phyloP scores from a whole-genome alignment of 805 yeast genomes.

The Metschnikowia kunwiensis region DNA sequence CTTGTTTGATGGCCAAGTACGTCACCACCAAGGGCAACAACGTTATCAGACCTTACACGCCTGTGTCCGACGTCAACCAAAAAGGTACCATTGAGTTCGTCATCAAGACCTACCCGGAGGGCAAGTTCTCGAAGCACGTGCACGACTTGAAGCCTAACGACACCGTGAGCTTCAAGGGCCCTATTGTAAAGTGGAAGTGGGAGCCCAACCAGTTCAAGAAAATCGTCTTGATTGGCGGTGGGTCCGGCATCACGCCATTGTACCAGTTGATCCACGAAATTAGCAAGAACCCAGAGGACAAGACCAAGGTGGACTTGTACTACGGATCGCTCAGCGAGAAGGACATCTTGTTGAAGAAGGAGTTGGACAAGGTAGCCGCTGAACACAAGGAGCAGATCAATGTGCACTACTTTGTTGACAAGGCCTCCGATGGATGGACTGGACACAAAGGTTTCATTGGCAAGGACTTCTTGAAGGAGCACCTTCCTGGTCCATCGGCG shows the following conservation, averaged over 20 bases:
- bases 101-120: slow-evolving; percentile 79
- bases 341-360: slow-evolving; percentile 80
- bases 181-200: slow-evolving; percentile 89
- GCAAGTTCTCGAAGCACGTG: slow-evolving; percentile 78
- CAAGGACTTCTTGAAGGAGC: slow-evolving; percentile 62
- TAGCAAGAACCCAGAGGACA: slow-evolving; percentile 76
- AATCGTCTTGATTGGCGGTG: slow-evolving; percentile 88
- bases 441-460: slow-evolving; percentile 75
- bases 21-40: slow-evolving; percentile 79
- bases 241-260: slow-evolving; percentile 95
- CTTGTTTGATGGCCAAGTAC: slow-evolving; percentile 75
- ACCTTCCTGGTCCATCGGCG: slow-evolving; percentile 61
- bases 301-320: slow-evolving; percentile 78
- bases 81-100: slow-evolving; percentile 77
- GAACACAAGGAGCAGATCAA: slow-evolving; percentile 75
- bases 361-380: slow-evolving; percentile 65
- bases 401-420: slow-evolving; percentile 77
- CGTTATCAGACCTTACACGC: slow-evolving; percentile 89
- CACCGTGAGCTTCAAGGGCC: slow-evolving; percentile 89
- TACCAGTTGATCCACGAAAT: slow-evolving; percentile 81
- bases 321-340: slow-evolving; percentile 75
- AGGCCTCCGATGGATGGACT: slow-evolving; percentile 46
- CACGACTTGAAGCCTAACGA: slow-evolving; percentile 72
- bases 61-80: slow-evolving; percentile 65
- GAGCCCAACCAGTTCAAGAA: slow-evolving; percentile 77